A percentile compares a stretch with the other conserved stretches of the same genome.
Evolutionary conservation across 495 filamentous ascomycete genomes (phyloP).

Genomic region (Parmelia sp.): DNA sequence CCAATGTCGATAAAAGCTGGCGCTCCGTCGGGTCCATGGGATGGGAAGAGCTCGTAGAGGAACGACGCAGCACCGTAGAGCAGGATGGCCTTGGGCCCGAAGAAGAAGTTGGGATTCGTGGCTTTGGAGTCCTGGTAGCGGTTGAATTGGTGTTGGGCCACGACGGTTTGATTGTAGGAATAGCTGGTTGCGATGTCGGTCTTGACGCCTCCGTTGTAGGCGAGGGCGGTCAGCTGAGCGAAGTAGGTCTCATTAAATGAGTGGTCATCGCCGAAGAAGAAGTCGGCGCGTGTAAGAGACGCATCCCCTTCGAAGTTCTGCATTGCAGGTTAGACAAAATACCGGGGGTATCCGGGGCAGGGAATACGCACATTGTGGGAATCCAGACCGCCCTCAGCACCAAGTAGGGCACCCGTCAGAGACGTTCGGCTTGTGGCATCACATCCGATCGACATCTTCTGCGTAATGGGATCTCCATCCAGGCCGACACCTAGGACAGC

Average conservation of each 20-base stretch:
- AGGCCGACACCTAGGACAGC: constrained; percentile 34
- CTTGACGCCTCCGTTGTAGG: not conserved
- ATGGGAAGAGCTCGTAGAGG: constrained; percentile 39
- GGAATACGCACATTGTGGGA: constrained; percentile 31
- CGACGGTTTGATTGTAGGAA: constrained; percentile 27
- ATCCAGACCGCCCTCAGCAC: constrained; percentile 34
- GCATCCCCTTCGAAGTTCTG: constrained; percentile 39
- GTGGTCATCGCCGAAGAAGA: constrained; percentile 36
- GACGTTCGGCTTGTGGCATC: constrained; percentile 38
- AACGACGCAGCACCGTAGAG: constrained; percentile 37
- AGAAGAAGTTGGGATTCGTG: constrained; percentile 35
- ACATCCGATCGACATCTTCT: constrained; percentile 40
- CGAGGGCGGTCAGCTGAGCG: constrained; percentile 26
- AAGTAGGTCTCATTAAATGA: constrained; percentile 38
- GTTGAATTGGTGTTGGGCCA: constrained; percentile 33
- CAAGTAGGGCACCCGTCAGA: constrained; percentile 28
- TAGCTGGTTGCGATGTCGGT: constrained; percentile 20
- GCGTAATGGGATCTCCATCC: constrained; percentile 34
- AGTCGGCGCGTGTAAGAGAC: constrained; percentile 38
- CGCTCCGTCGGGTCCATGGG: constrained; percentile 23
- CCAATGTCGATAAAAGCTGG: constrained; percentile 32
- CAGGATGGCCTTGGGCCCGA: constrained; percentile 32
- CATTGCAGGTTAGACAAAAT: not conserved
- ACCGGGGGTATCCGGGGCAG: too few relatives aligned
- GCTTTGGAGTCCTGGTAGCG: constrained; percentile 31